Base-by-base conservation (phyloP, 805 yeast species). In the Lachancea fermentati region DNA sequence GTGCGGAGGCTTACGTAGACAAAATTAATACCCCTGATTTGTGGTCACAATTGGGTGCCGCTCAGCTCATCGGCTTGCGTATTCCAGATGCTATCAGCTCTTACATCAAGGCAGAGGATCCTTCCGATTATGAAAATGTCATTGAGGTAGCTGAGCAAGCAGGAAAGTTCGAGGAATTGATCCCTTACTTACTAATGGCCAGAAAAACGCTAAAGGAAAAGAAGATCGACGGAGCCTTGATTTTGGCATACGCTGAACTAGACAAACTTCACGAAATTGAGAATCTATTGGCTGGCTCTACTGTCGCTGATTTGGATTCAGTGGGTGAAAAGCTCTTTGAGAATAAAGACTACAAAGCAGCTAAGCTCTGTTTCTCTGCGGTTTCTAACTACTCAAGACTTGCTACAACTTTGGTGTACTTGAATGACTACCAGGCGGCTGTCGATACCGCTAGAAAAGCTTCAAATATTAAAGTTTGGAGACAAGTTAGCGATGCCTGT, bases 361-460 rank as follows among this genome's bases (percentile, higher is more conserved):
- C 98, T 31, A 91, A 88, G 68, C 71, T 87, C 48, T 76, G 94
- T 54, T 93, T 77, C 66, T 71, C 88, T 7, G 82, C 80, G 48
- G 81, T 91, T 44, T 87, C 96, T 30, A 93, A 91, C 68, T 91
- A 95, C 74, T 83, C 96, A 36, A 93, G 89, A 65, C 76, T 93
- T 54, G 97, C 98, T 12, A 84, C 96, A n/a, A 91, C 97, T 22
- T 76, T 89, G 58, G 98, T 93, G 26, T 88, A 81, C 69, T 71
- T 93, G 57, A 80, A 79, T 41, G 97, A 93, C 62, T 89, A 87
- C 65, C 97, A 93, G 68, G 79, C 86, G 42, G 98, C 98, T 37
- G 98, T 93, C 47, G 97, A 93, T 60, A 88, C 97, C 66, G 98
- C 98, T 16, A 84, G 98, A 72, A 93, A 91, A 68, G 97, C 98